Conservation (phyloP, 2,329 filamentous ascomycete species). For the Teratosphaeria nubilosa region DNA sequence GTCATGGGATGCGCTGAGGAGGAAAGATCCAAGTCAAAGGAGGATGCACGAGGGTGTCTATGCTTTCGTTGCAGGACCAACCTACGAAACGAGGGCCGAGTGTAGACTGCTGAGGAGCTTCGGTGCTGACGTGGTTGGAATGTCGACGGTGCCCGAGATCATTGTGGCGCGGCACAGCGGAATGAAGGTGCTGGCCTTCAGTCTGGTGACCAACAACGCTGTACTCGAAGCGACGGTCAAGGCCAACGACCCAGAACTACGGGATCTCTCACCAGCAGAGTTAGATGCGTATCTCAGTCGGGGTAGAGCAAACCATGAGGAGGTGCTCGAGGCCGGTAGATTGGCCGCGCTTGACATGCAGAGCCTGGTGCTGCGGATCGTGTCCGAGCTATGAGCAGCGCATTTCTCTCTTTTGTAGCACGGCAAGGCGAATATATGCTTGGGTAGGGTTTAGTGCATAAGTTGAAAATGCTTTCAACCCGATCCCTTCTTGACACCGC, state of each 20-base stretch:
- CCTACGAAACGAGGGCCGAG: constrained; percentile 56
- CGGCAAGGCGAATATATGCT: background rate
- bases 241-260: constrained; percentile 47
- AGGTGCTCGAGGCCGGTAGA: constrained; percentile 53
- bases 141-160: constrained; percentile 61
- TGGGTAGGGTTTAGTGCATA: background rate
- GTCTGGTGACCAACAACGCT: constrained; percentile 55
- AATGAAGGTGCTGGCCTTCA: constrained; percentile 54
- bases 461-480: background rate
- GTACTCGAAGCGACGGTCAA: constrained; percentile 49
- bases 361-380: constrained; percentile 37
- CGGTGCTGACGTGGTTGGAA: constrained; percentile 59
- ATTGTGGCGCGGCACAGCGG: constrained; percentile 55
- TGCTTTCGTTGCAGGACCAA: constrained; percentile 54
- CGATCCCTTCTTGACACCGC: constrained; percentile 24
- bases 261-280: constrained; percentile 40
- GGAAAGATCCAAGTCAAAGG: constrained; percentile 35
- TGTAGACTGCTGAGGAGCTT: constrained; percentile 51
- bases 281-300: constrained; percentile 46
- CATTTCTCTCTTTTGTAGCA: background rate
- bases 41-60: constrained; percentile 56
- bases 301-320: constrained; percentile 54
- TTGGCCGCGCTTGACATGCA: constrained; percentile 55
- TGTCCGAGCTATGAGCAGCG: constrained; percentile 28
- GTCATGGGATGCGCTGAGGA: constrained; percentile 44